phyloP scores from a whole-genome alignment of 1,139 yeast species.

The Magnusiomyces tetraspermus region DNA sequence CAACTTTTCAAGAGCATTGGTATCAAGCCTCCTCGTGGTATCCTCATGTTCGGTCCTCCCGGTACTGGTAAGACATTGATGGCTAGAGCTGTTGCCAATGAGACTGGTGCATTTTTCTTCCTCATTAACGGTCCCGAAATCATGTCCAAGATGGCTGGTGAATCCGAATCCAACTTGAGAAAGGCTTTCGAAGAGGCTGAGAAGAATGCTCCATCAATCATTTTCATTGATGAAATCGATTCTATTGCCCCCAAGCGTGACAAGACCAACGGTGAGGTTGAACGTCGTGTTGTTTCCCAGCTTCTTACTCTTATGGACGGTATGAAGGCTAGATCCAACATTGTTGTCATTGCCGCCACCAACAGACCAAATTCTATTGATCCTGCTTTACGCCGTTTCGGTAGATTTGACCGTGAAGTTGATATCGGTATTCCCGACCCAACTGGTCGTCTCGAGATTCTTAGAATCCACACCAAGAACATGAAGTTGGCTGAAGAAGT shows the following conservation, averaged over 20 bases:
- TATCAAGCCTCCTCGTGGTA: slow-evolving; percentile 95
- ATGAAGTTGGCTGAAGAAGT: slow-evolving; percentile 95
- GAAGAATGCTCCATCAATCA: slow-evolving; percentile 98
- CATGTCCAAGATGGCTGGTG: slow-evolving; percentile 98
- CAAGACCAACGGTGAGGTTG: slow-evolving; percentile 86
- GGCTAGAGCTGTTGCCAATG: slow-evolving; percentile 98
- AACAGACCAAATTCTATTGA: slow-evolving; percentile 98
- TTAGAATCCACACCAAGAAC: slow-evolving; percentile 89
- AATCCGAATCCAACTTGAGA: slow-evolving; percentile 92
- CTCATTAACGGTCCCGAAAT: slow-evolving; percentile 96
- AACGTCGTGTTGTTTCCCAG: slow-evolving; percentile 98
- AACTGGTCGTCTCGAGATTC: slow-evolving; percentile 84
- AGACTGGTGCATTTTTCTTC: slow-evolving; percentile 92
- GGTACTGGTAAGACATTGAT: slow-evolving; percentile 98
- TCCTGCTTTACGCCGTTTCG: slow-evolving; percentile 97
- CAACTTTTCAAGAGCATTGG: slow-evolving; percentile 98
- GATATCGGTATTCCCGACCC: slow-evolving; percentile 98
- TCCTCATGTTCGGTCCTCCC: slow-evolving; percentile 96
- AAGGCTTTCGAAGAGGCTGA: slow-evolving; percentile 97
- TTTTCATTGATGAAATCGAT: slow-evolving; percentile 93
- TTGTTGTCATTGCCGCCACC: slow-evolving; percentile 97
- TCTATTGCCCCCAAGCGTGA: slow-evolving; percentile 98
- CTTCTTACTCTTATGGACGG: slow-evolving; percentile 99
- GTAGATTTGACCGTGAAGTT: slow-evolving; percentile 96
- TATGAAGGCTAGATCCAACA: slow-evolving; percentile 98